Evolutionary conservation across 2,329 filamentous ascomycete genomes (phyloP).

Genomic region (Beauveria sp.): DNA sequence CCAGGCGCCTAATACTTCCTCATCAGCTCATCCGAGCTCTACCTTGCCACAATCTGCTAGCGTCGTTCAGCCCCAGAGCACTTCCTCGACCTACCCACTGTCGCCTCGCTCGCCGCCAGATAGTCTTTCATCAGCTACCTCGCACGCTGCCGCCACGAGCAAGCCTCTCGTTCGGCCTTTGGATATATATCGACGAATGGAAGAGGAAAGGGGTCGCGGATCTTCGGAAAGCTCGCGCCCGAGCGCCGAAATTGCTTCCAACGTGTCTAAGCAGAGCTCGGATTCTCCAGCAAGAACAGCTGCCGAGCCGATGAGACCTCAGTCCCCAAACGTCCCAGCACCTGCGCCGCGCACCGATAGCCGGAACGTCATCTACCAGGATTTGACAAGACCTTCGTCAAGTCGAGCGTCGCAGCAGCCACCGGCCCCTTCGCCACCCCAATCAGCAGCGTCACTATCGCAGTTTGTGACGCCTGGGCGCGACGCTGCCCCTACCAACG

Average conservation of each 20-base stretch:
- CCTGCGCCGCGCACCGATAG: constrained; percentile 21
- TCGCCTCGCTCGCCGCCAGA: constrained; percentile 8
- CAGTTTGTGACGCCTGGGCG: background rate
- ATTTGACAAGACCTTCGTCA: background rate
- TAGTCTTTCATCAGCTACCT: background rate
- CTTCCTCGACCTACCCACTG: constrained; percentile 1
- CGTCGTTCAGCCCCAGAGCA: background rate
- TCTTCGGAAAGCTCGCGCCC: constrained; percentile 51
- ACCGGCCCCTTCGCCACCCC: background rate
- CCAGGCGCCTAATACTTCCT: background rate
- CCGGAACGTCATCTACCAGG: background rate
- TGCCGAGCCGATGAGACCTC: constrained; percentile 15
- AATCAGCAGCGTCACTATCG: background rate
- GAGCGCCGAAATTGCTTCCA: constrained; percentile 38
- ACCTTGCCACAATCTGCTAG: background rate
- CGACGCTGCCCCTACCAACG: constrained; percentile 2
- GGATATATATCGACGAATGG: constrained; percentile 68
- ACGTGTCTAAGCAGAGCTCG: constrained; percentile 21
- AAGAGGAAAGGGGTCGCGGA: constrained; percentile 49
- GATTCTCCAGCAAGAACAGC: constrained; percentile 8
- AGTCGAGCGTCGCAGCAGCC: background rate
- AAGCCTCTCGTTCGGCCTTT: constrained; percentile 63
- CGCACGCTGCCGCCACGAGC: constrained; percentile 5
- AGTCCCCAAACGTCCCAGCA: background rate
- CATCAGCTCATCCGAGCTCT: background rate